Conservation (phyloP, 345 rosid species). For the Hibiscus tridactylites region DNA sequence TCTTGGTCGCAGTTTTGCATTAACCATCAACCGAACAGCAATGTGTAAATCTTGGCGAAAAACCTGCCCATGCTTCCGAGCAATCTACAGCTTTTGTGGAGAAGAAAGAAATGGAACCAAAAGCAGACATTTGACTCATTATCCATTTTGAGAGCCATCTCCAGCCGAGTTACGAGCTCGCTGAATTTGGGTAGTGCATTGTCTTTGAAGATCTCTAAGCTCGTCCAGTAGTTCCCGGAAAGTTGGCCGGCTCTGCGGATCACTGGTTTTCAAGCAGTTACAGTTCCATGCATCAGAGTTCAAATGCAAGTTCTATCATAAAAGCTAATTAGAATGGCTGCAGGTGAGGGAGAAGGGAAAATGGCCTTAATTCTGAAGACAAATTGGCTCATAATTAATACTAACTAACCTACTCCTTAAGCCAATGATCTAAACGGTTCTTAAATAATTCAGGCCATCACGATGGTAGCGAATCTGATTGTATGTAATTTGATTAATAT, state of each 20-base stretch:
- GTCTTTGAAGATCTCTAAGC: conserved; percentile 73
- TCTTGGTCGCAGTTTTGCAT: not conserved
- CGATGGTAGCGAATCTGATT: not conserved
- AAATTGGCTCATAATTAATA: not conserved
- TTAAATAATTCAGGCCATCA: not conserved
- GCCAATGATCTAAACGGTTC: not conserved
- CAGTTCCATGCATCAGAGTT: conserved; percentile 1
- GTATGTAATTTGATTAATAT: not conserved
- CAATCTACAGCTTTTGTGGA: not conserved
- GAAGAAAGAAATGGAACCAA: not conserved
- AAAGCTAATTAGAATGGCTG: not conserved
- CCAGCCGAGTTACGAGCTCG: conserved; percentile 48
- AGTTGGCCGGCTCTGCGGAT: conserved; percentile 65
- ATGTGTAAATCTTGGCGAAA: not conserved
- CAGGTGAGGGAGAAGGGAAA: not conserved
- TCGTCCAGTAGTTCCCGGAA: conserved; percentile 82
- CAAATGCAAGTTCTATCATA: not conserved
- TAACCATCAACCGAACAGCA: not conserved
- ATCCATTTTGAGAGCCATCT: conserved; percentile 40
- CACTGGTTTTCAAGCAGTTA: conserved; percentile 38
- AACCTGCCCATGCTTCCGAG: not conserved
- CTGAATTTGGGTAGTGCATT: conserved; percentile 46
- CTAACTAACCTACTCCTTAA: not conserved
- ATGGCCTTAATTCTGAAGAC: not conserved
- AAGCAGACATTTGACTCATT: not conserved